Evolutionary conservation across 257 asterid species (phyloP), one percentile per base, ranked within the genome.

Genomic region (Plantago major): DNA sequence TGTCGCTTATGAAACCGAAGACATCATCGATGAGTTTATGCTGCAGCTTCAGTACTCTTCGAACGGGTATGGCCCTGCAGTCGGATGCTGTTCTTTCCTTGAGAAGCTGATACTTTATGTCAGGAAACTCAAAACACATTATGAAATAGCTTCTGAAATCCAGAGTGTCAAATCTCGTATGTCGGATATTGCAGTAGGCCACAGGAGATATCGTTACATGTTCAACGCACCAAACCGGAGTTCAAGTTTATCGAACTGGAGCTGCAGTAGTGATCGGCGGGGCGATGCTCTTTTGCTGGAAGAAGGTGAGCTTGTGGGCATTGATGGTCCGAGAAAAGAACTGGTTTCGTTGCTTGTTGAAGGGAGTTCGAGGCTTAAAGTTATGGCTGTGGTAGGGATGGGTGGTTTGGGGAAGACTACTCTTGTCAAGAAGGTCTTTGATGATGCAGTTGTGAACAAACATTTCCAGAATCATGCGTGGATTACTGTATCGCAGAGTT

Each of bases 401-500:
- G 83, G 74, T 0, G 76, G 83, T 30, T 45, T 59, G 22, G 78
- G 83, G 30, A 78, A 78, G 62, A 74, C 83, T 37, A 74, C 80
- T 16, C 59, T 78, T 40, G 74, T 74, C 11, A 78, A 64, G 71
- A 74, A 57, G 44, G 78, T 74, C 47, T 69, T 47, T 4, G 76
- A 77, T n/a, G 72, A 74, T 71, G 13, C 46, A 12, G 10, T 3
- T 7, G 66, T 49, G 42, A 74, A 68, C 73, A 68, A 64, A 42
- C 59, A 61, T 28, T 74, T 78, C 65, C 65, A 72, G 3, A n/a
- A 26, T 19, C 78, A 58, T 51, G 78, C 68, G 1, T 71, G 80
- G 78, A 57, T 78, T 47, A 71, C 80, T n/a, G 59, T 78, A 18
- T 74, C 78, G 16, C 63, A 68, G 58, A 46, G 68, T 6, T 77